Evolutionary conservation across 139 green algal species (phyloP).

Genomic region (Diplosphaera chodatii): DNA sequence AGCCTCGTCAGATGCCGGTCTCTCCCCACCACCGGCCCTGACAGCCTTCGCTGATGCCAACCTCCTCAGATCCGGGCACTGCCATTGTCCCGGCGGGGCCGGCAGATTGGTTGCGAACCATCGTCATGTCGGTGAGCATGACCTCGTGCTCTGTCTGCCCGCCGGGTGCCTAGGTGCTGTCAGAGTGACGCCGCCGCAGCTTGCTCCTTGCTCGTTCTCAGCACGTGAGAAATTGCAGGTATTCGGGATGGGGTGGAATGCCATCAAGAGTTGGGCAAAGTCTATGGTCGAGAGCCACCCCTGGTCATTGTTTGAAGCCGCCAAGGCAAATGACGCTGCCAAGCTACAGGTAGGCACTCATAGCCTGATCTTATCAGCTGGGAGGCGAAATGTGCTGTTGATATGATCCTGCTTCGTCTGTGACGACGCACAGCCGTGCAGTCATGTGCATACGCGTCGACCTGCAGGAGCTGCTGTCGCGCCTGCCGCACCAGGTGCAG

Average conservation of each 20-base stretch:
- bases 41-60: neutral
- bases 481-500: neutral
- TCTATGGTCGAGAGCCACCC: neutral
- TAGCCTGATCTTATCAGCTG: no score
- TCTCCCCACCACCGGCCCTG: no score
- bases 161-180: no score
- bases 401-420: no score
- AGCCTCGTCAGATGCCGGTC: no score
- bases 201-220: no score
- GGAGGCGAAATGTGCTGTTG: no score
- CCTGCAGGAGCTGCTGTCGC: neutral
- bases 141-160: no score
- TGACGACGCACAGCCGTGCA: no score
- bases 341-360: neutral
- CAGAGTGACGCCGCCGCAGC: no score
- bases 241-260: neutral
- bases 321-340: neutral
- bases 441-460: no score
- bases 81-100: neutral
- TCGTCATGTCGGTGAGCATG: neutral
- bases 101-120: neutral
- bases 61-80: neutral
- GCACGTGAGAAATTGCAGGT: neutral
- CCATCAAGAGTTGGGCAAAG: neutral
- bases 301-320: neutral